Evolutionary conservation across 305 asterid genomes (phyloP).

Genomic region (Striga hermonthica): DNA sequence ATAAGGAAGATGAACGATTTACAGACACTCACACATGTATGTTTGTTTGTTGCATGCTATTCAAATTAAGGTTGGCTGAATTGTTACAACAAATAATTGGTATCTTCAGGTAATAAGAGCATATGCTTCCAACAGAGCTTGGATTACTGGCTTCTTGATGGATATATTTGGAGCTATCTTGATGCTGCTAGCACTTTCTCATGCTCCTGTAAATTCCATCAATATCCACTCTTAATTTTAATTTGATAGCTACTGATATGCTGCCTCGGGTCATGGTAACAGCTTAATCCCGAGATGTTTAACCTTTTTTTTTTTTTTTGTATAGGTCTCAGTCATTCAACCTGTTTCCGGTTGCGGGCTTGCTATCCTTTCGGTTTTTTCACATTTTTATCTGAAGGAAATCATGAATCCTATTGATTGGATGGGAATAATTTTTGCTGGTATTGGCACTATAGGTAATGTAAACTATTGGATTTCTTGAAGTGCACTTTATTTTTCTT

Average conservation of each 20-base stretch:
- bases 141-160: constrained; percentile 87
- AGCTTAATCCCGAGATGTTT: constrained; percentile 17
- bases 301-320: constrained; percentile 1
- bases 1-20: no score
- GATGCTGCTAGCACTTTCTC: constrained; percentile 91
- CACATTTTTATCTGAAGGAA: constrained; percentile 95
- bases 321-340: constrained; percentile 89
- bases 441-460: constrained; percentile 97
- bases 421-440: constrained; percentile 89
- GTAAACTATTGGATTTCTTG: constrained; percentile 35
- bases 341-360: constrained; percentile 99
- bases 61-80: no score
- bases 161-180: constrained; percentile 90
- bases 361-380: constrained; percentile 90
- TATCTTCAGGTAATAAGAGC: constrained; percentile 79
- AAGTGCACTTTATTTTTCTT: neutral
- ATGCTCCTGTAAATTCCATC: constrained; percentile 70
- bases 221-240: constrained; percentile 11
- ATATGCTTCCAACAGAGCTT: constrained; percentile 80
- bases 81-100: constrained; percentile 8
- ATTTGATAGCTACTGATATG: neutral
- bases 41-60: no score
- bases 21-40: no score
- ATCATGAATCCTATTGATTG: constrained; percentile 93
- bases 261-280: constrained; percentile 10